Evolutionary conservation across 306 rosid genomes (phyloP).

Genomic region (Fragaria ananassa): DNA sequence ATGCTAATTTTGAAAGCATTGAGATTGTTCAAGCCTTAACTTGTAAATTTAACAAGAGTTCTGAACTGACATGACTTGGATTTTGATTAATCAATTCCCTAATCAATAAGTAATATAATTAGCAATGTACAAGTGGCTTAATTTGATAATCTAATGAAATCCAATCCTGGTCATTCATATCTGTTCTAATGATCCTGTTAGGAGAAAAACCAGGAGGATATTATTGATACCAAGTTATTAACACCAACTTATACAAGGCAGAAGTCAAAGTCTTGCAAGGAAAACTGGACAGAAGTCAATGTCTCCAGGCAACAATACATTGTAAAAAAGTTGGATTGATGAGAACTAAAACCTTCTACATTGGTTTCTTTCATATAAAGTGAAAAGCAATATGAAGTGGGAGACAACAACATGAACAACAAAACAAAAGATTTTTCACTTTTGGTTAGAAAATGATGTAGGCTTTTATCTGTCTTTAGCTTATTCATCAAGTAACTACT

Average conservation of each 20-base stretch:
- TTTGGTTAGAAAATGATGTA: neutral
- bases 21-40: neutral
- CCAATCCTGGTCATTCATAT: neutral
- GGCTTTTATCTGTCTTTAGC: neutral
- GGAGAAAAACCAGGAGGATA: neutral
- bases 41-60: neutral
- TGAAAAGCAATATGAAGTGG: neutral
- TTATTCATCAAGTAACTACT: neutral
- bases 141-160: neutral
- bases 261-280: constrained; percentile 5
- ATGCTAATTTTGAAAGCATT: neutral
- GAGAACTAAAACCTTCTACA: neutral
- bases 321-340: neutral
- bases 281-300: neutral
- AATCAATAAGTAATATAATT: neutral
- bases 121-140: constrained; percentile 5
- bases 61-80: neutral
- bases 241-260: neutral
- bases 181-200: neutral
- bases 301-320: neutral
- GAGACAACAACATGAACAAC: neutral
- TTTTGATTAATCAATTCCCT: constrained; percentile 1
- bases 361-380: constrained; percentile 2
- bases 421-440: neutral
- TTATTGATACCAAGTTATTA: neutral